A percentile compares a stretch with the other conserved stretches of the same genome.
Evolutionary conservation across 2,329 filamentous ascomycete genomes (phyloP).

Genomic region (Aspergillus fumigatus): DNA sequence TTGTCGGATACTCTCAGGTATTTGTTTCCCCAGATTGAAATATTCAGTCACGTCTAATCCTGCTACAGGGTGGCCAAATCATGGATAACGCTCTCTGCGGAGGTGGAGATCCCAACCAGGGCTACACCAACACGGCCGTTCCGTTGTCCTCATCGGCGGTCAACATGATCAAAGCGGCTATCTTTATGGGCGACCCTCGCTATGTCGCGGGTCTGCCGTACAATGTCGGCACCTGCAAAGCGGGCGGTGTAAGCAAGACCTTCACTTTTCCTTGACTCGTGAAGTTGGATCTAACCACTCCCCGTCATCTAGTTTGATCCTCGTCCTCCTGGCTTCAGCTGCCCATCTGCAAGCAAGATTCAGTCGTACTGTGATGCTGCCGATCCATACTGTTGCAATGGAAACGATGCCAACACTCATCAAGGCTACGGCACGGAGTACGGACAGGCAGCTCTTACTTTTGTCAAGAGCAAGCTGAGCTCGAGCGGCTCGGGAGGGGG

Average conservation of each 20-base stretch:
- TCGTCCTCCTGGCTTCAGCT: constrained; percentile 54
- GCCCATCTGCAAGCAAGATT: constrained; percentile 53
- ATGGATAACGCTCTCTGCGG: constrained; percentile 60
- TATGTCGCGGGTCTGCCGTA: constrained; percentile 54
- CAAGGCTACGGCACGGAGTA: constrained; percentile 61
- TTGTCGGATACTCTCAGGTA: constrained; percentile 61
- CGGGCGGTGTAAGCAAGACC: constrained; percentile 51
- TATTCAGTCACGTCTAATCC: neutral
- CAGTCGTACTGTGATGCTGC: constrained; percentile 61
- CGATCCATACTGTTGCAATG: constrained; percentile 65
- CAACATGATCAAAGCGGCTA: constrained; percentile 57
- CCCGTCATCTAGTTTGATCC: constrained; percentile 51
- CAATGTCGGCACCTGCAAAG: constrained; percentile 57
- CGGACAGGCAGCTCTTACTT: constrained; percentile 54
- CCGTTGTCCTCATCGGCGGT: constrained; percentile 46
- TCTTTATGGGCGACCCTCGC: constrained; percentile 62
- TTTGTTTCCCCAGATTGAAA: constrained; percentile 5
- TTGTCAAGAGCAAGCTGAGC: constrained; percentile 47
- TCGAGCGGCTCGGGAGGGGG: neutral
- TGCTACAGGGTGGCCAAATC: constrained; percentile 54
- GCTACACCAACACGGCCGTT: constrained; percentile 43
- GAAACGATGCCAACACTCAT: constrained; percentile 56
- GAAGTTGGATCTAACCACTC: neutral
- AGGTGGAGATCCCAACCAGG: constrained; percentile 47
- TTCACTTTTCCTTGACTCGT: neutral